These are phyloP conservation scores for Arctium lappa DNA, from an alignment of 129 eudicot species.

Conservation along the genomic window DNA sequence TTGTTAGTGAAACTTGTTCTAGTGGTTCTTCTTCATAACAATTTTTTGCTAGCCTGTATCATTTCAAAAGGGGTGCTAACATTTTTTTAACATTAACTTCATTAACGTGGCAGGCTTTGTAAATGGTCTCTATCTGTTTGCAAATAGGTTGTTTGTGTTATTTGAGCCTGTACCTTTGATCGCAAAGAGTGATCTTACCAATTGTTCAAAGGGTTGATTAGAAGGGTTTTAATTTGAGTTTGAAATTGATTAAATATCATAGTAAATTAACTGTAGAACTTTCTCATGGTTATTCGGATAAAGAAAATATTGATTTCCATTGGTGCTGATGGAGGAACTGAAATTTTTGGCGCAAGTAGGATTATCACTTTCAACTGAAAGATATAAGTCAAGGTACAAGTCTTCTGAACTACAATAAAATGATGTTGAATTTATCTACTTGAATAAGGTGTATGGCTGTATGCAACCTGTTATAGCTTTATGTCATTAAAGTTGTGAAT, in stretches of 20 bases:
- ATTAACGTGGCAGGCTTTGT: too few relatives aligned
- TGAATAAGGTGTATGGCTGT: not conserved
- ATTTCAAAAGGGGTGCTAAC: too few relatives aligned
- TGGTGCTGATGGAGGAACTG: not conserved
- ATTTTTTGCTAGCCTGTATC: too few relatives aligned
- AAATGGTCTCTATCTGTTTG: too few relatives aligned
- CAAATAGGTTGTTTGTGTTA: too few relatives aligned
- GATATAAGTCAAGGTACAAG: not conserved
- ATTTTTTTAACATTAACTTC: too few relatives aligned
- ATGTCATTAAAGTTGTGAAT: not conserved
- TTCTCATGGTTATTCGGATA: not conserved
- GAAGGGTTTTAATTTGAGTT: not conserved
- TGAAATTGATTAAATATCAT: not conserved
- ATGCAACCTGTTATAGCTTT: not conserved
- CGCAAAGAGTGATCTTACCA: not conserved
- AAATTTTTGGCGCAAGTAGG: not conserved
- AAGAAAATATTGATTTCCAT: not conserved
- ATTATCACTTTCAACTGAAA: not conserved
- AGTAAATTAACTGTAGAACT: not conserved
- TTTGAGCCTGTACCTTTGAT: too few relatives aligned
- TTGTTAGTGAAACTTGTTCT: slow-evolving; percentile 15
- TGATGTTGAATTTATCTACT: not conserved
- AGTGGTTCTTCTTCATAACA: not conserved
- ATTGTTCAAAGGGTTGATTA: not conserved
- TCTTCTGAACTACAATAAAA: not conserved